These are phyloP conservation scores for Skeletonema tropicum DNA, from an alignment of 108 stramenopile species.

Conservation along the genomic window DNA sequence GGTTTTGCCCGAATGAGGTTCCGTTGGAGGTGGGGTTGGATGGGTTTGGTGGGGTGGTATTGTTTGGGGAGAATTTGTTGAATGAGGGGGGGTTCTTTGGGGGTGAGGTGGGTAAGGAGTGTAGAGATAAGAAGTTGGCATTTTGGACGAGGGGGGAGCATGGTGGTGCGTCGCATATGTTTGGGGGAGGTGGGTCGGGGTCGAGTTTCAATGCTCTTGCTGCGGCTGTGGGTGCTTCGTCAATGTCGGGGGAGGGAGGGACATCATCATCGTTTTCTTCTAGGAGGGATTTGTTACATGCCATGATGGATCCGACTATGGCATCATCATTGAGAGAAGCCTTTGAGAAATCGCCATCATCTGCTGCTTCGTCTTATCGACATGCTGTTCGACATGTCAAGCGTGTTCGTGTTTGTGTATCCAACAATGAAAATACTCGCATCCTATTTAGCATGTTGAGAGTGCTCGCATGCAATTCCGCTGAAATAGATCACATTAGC, in stretches of 20 bases:
- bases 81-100: background rate
- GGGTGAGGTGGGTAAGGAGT: conserved; percentile 5
- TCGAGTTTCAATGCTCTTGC: conserved; percentile 8
- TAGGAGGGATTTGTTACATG: background rate
- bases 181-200: background rate
- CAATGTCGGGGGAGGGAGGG: background rate
- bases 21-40: conserved; percentile 76
- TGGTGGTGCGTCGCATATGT: conserved; percentile 4
- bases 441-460: conserved; percentile 84
- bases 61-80: conserved; percentile 47
- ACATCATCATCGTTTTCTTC: conserved; percentile 10
- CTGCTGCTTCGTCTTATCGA: background rate
- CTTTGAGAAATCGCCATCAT: conserved; percentile 5
- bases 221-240: conserved; percentile 14
- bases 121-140: conserved; percentile 67
- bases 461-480: conserved; percentile 70
- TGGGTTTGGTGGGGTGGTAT: conserved; percentile 46
- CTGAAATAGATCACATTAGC: conserved; percentile 67
- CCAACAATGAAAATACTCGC: conserved; percentile 96
- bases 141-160: conserved; percentile 92
- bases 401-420: conserved; percentile 91
- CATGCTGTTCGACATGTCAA: conserved; percentile 45
- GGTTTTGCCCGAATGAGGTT: conserved; percentile 99
- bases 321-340: conserved; percentile 18
- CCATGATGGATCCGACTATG: conserved; percentile 18